A percentile compares a stretch with the other conserved stretches of the same genome.
Evolutionary conservation across 176 grass and related monocot species (phyloP).

Genomic region (Zea mays): Zm-B73-REFERENCE-NAM-5.0 NC_050097.1:53493001-53493500

Average conservation of each 20-base stretch:
- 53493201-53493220: conserved; percentile 83
- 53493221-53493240: conserved; percentile 98
- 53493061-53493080: conserved; percentile 23
- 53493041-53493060: not conserved
- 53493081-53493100: conserved; percentile 5
- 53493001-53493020: not conserved
- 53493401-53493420: too few relatives aligned
- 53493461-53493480: too few relatives aligned
- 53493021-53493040: conserved; percentile 15
- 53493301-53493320: conserved; percentile 12
- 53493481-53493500: too few relatives aligned
- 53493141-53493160: conserved; percentile 3
- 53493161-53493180: conserved; percentile 14
- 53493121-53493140: not conserved
- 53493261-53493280: not conserved
- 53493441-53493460: too few relatives aligned
- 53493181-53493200: conserved; percentile 69
- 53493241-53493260: conserved; percentile 96
- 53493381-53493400: conserved; percentile 14
- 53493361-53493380: not conserved
- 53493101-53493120: conserved; percentile 1
- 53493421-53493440: too few relatives aligned
- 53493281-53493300: not conserved
- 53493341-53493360: not conserved
- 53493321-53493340: not conserved